phyloP scores from a whole-genome alignment of 148 eudicot species.

The Rhododendron mucronatum region DNA sequence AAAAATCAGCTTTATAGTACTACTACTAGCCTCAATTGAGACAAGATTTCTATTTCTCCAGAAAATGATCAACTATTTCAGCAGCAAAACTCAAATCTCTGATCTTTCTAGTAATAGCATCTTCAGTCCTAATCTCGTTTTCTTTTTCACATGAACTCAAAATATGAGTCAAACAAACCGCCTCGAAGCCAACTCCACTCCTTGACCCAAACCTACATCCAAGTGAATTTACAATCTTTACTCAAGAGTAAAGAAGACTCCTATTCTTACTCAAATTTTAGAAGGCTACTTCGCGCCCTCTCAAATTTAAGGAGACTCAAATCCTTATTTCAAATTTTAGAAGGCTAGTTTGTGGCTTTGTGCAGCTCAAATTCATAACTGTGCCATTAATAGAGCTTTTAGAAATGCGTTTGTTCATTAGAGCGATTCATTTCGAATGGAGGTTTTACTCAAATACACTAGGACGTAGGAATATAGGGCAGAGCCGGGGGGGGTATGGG shows the following conservation, averaged over 20 bases:
- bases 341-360: not conserved
- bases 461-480: not conserved
- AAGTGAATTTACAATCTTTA: not conserved
- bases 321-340: not conserved
- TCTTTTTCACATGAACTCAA: not conserved
- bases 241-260: not conserved
- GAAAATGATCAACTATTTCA: slow-evolving; percentile 13
- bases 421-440: not conserved
- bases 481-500: not conserved
- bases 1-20: not conserved
- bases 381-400: not conserved
- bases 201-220: not conserved
- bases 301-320: not conserved
- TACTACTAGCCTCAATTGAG: not conserved
- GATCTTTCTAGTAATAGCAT: not conserved
- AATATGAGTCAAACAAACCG: not conserved
- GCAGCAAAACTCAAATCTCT: not conserved
- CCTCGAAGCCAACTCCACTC: not conserved
- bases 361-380: not conserved
- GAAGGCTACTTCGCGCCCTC: not conserved
- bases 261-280: not conserved
- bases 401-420: not conserved
- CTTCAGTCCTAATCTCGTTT: not conserved
- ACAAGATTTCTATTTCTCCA: not conserved
- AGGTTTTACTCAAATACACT: not conserved